Conservation (phyloP, 1,139 yeast genomes). For the Pichia sorboxylosa region DNA sequence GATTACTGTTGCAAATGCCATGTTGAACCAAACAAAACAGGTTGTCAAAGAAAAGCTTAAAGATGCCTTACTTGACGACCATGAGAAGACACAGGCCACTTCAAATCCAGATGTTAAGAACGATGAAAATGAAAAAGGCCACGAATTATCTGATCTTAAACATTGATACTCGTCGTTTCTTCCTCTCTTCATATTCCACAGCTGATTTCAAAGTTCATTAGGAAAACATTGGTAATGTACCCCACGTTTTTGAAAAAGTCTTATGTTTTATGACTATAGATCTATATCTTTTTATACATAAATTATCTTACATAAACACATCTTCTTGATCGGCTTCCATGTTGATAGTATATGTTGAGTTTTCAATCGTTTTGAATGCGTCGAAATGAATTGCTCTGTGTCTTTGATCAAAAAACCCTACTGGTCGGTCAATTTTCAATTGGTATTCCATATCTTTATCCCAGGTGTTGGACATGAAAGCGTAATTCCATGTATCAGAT, state of each 20-base stretch:
- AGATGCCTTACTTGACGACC: conserved; percentile 30
- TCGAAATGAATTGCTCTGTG: conserved; percentile 87
- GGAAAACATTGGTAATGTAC: too few species aligned
- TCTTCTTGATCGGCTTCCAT: conserved; percentile 68
- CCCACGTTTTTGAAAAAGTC: too few species aligned
- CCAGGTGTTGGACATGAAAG: conserved; percentile 84
- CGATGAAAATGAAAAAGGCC: conserved; percentile 7
- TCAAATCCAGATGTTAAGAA: background rate
- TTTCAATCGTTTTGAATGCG: conserved; percentile 57
- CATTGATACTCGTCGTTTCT: background rate
- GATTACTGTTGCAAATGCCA: conserved; percentile 43
- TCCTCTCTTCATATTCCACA: too few species aligned
- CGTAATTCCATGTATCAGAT: conserved; percentile 79
- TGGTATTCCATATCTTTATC: conserved; percentile 47
- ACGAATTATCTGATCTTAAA: conserved; percentile 24
- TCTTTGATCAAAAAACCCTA: conserved; percentile 69
- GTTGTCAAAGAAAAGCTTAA: conserved; percentile 50
- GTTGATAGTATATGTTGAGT: conserved; percentile 19
- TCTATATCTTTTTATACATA: too few species aligned
- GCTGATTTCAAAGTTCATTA: too few species aligned
- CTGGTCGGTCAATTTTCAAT: conserved; percentile 67
- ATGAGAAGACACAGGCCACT: conserved; percentile 1
- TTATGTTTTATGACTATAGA: too few species aligned
- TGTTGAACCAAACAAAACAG: conserved; percentile 43
- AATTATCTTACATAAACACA: conserved; percentile 8